Evolutionary conservation across 768 basidiomycete genomes (phyloP).

Genomic region (Fibroporia radiculosa): DNA sequence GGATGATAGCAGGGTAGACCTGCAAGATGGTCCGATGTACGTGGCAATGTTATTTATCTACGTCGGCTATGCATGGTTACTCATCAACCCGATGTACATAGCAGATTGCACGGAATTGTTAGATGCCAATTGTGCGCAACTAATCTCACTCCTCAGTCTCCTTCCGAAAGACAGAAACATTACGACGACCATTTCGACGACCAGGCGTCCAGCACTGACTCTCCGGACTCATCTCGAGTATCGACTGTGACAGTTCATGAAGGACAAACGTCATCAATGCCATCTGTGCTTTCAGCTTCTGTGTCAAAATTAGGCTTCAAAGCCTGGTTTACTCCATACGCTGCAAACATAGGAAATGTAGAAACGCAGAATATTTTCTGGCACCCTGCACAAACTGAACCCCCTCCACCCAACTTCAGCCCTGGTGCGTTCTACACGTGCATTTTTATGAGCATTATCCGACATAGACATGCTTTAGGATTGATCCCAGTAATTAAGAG

Average conservation of each 20-base stretch:
- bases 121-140: slow-evolving; percentile 47
- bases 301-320: too few species aligned
- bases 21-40: too few species aligned
- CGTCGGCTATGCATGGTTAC: too few species aligned
- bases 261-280: too few species aligned
- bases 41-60: too few species aligned
- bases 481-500: slow-evolving; percentile 57
- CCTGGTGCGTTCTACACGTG: slow-evolving; percentile 39
- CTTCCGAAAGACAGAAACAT: slow-evolving; percentile 40
- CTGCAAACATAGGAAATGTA: slow-evolving; percentile 1
- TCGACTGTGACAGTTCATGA: too few species aligned
- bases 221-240: too few species aligned
- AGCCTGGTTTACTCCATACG: slow-evolving; percentile 1
- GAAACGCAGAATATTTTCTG: slow-evolving; percentile 50
- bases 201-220: too few species aligned
- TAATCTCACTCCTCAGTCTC: slow-evolving; percentile 32
- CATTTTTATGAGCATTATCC: neutral
- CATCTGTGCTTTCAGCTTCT: too few species aligned
- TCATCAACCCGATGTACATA: too few species aligned
- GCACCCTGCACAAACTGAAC: slow-evolving; percentile 37
- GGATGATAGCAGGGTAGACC: too few species aligned
- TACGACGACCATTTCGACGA: slow-evolving; percentile 43
- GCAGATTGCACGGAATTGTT: too few species aligned
- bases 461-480: slow-evolving; percentile 30
- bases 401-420: slow-evolving; percentile 50